Base-by-base conservation (phyloP, 148 eudicot genomes). In the Salicornia ramosissima region DNA sequence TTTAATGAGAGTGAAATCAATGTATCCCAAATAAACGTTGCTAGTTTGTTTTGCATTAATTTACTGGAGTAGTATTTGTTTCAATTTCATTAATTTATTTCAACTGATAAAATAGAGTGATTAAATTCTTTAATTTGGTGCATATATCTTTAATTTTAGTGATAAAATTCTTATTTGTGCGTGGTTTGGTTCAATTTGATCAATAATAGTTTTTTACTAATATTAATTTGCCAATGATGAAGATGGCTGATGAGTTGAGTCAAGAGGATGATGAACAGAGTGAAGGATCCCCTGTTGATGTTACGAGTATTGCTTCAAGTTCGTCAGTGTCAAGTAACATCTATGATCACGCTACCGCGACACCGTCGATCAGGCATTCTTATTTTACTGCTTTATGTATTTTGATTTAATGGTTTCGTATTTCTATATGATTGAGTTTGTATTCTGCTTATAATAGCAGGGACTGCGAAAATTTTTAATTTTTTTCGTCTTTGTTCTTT, bases 301-400 rank as follows among this genome's bases (percentile, higher is more conserved):
- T 45, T 36, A 8, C 4, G 10, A 60, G 57, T 39, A 25, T 61
- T 22, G 64, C 53, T 33, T 68, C 72, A 42, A 28, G n/a, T 55
- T 72, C 75, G 19, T 73, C 71, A 9, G 21, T 54, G 33, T 73
- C 68, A 54, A 68, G 70, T 68, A 42, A 64, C 30, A 53, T 70
- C 65, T 68, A 51, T 30, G 68, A 72, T 24, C 39, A 26, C 29
- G 36, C 47, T 51, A 73, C 76, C 9, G 74, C 77, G 30, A 19
- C 74, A 56, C 64, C 75, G 2, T 78, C 47, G 31, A 55, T 28
- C 22, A 70, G 78, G 81, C 74, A 64, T 34, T 16, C 8, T 26
- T 9, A 29, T 40, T 26, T 16, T 18, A 6, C 31, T n/a, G n/a
- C n/a, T n/a, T n/a, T n/a, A n/a, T n/a, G n/a, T n/a, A n/a, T n/a